Base-by-base conservation (phyloP, 306 rosid species). In the Purshia tridentata region DNA sequence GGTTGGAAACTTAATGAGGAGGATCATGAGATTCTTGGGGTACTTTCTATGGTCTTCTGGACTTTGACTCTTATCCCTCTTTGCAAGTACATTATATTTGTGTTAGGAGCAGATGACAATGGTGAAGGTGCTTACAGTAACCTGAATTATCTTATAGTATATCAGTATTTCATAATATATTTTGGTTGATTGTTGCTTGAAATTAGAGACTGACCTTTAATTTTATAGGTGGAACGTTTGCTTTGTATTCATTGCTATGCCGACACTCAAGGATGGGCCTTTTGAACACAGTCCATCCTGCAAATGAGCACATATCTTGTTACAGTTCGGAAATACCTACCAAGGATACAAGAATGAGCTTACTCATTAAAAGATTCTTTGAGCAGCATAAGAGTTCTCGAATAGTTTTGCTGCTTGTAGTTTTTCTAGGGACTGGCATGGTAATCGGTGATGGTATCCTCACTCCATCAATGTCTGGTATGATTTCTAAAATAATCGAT, bases 401-500 rank as follows among this genome's bases (percentile, higher is more conserved):
- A 29, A 61, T 55, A 45, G 35, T 70, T 6, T 62, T 79, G 76
- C 79, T 74, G 50, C 68, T 79, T 23, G 79, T 68, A 14, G 83
- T 74, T 19, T 72, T 79, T 39, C 29, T 79, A 9, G 79, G 83
- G 22, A 74, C 58, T 15, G 64, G 82, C 50, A 73, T 78, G 82
- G 46, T 73, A 66, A 73, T 78, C 16, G 75, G 78, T 48, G 82
- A 78, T 67, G 82, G 82, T 37, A 56, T 78, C 13, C 82, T 78
- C 23, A 78, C 78, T 51, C 82, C 82, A 37, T 9, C 79, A 29
- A 79, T 79, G 67, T 79, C 83, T 6, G 83, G 83, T 79, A 67
- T 42, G 69, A 22, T 52, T 70, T 60, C 35, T n/a, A 11, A 19
- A 70, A 13, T 55, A 14, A 29, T 42, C n/a, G 20, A 9, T 62